Evolutionary conservation across 2,329 filamentous ascomycete genomes (phyloP), one percentile per base, ranked within the genome.

Genomic region (Monosporascus sp.): DNA sequence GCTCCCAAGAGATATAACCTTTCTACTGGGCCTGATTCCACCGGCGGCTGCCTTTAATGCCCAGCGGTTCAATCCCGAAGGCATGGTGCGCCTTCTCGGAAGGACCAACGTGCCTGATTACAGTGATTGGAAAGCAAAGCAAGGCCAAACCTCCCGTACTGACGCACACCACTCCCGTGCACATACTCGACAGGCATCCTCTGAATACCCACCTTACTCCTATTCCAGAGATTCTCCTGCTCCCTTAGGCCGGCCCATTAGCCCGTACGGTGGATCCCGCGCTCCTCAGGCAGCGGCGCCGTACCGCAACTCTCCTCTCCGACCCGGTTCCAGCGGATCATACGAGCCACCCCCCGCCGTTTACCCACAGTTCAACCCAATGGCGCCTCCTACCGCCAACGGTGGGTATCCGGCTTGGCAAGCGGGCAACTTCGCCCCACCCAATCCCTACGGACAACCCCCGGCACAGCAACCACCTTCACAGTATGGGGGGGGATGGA

Each of bases 1-100:
- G 1, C 79, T 97, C 38, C 90, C 93, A 27, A 84, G 89, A 41
- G 81, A 84, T 56, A 79, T 85, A 43, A 82, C 78, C 0, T 85
- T 84, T 60, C 65, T 85, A 17, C 75, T 95, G 11, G 84, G 86
- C 60, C 86, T 92, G 56, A 86, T 95, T 14, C 91, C 91, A 0
- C 78, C 83, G 1, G 81, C 88, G 1, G 81, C 87, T 24, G 78
- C 82, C 7, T 97, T 95, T 70, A 83, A 85, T 51, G 81, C 83
- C 20, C 81, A 83, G 40, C 80, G 84, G 11, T 87, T 96, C 62
- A 88, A 82, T 58, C 74, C 91, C 0, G 76, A 84, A 37, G 85
- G 81, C 54, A 77, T 97, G 73, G 86, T 94, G 7, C 80, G 83
- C 35, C 75, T 97, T 41, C 75, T 99, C 22, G 81, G 85, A 35